Evolutionary conservation across 2,329 filamentous ascomycete genomes (phyloP), one percentile per base, ranked within the genome.

Genomic region (Didymella lethalis): DNA sequence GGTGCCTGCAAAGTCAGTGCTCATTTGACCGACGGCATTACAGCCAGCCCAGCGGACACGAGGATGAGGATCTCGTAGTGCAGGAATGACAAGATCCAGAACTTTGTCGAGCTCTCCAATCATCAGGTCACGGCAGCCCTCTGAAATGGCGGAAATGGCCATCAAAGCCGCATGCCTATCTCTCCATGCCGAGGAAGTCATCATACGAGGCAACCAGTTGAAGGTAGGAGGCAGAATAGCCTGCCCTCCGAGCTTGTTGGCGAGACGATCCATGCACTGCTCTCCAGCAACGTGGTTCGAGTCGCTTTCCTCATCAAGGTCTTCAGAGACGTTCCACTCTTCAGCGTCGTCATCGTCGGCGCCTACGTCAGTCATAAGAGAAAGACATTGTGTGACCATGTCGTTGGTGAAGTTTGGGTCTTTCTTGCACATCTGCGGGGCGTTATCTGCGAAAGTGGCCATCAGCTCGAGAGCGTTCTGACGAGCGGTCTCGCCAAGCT

Each of bases 1-100:
- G 11, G 91, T 96, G 12, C 93, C 93, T 12, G 96, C 94, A 77
- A 99, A 99, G 75, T 99, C 95, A 31, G 95, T 99, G 81, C 94
- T 98, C 95, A 99, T 99, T 79, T 99, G 95, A 28, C 95, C 95
- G n/a, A 99, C 85, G 41, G 95, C 95, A 74, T 99, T 98, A 82
- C 95, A 99, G 32, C 93, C 95, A 51, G 95, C 95, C 89, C 96
- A 99, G 70, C 94, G 90, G 54, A 99, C 95, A 74, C 95, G 91
- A 40, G 95, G 91, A 74, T 99, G 95, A 38, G 90, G 86, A 74
- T 99, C 94, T 69, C 90, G 88, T 34, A 99, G 84, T 34, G 94
- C 91, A 16, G 95, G 95, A 48, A 97, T 88, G n/a, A 99, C 94
- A 55, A 99, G 85, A 64, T 96, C 92, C 47, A 99, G 84, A 23